phyloP scores from a whole-genome alignment of 202 grass and related monocot species.

The Setaria viridis region DNA sequence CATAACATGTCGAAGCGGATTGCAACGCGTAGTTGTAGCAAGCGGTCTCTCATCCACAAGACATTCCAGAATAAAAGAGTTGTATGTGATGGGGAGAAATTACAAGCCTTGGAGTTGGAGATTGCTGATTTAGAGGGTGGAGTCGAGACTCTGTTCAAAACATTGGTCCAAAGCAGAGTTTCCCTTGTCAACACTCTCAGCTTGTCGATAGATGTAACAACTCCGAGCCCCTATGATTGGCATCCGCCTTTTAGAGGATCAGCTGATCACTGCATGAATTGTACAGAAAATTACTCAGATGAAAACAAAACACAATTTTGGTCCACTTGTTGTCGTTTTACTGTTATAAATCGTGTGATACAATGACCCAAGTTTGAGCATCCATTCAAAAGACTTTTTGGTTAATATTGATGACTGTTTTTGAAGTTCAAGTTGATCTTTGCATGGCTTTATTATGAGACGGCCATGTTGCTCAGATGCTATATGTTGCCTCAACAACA shows the following conservation, averaged over 20 bases:
- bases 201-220: conserved; percentile 37
- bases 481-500: conserved; percentile 36
- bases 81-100: conserved; percentile 6
- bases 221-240: conserved; percentile 9
- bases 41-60: conserved; percentile 54
- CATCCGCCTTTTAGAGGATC: conserved; percentile 49
- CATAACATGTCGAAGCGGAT: conserved; percentile 34
- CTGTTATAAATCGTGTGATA: conserved; percentile 3
- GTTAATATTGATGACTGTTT: background rate
- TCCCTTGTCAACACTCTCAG: conserved; percentile 70
- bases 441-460: conserved; percentile 18
- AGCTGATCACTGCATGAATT: conserved; percentile 21
- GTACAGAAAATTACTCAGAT: conserved; percentile 30
- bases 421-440: conserved; percentile 20
- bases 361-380: conserved; percentile 23
- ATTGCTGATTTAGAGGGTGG: conserved; percentile 50
- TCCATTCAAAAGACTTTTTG: background rate
- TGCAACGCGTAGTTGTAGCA: conserved; percentile 21
- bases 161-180: conserved; percentile 64
- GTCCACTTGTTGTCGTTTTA: background rate
- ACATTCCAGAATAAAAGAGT: conserved; percentile 34
- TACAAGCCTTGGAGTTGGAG: conserved; percentile 32
- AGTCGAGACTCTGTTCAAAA: conserved; percentile 55
- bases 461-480: conserved; percentile 35
- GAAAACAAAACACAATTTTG: conserved; percentile 2